A percentile compares a stretch with the other conserved stretches of the same genome.
These are phyloP conservation scores for Falciphora oryzae DNA, from an alignment of 2,329 filamentous ascomycete genomes.

Conservation along the genomic window DNA sequence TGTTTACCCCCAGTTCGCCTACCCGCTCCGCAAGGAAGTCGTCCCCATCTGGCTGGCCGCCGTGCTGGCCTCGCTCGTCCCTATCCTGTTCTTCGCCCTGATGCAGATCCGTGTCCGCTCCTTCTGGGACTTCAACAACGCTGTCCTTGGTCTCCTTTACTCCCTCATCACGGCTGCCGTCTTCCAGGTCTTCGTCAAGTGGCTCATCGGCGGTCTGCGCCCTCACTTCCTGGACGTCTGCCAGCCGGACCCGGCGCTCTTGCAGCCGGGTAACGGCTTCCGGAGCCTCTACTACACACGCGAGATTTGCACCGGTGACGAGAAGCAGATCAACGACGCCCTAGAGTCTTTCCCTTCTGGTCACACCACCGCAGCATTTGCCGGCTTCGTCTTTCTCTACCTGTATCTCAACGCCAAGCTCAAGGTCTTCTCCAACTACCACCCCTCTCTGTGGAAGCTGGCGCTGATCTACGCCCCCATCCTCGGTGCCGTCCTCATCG, in stretches of 20 bases:
- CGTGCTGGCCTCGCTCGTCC: conserved; percentile 55
- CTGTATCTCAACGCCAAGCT: conserved; percentile 75
- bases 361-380: conserved; percentile 68
- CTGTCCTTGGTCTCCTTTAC: conserved; percentile 63
- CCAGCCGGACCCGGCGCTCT: conserved; percentile 48
- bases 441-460: conserved; percentile 69
- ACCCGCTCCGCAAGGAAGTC: conserved; percentile 64
- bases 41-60: conserved; percentile 67
- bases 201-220: conserved; percentile 66
- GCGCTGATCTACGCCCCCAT: conserved; percentile 59
- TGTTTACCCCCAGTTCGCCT: conserved; percentile 65
- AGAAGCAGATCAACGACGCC: conserved; percentile 58
- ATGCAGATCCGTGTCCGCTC: conserved; percentile 63
- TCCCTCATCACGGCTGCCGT: conserved; percentile 64
- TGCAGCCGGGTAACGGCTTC: conserved; percentile 35
- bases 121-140: conserved; percentile 69
- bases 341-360: conserved; percentile 69
- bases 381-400: conserved; percentile 63
- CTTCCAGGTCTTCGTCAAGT: conserved; percentile 72
- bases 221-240: conserved; percentile 68
- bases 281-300: conserved; percentile 61
- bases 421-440: conserved; percentile 68
- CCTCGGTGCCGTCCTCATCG: conserved; percentile 62
- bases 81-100: conserved; percentile 58
- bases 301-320: conserved; percentile 63